Conservation (phyloP, 1,284 basidiomycete species). For the Fomitopsis betulina region DNA sequence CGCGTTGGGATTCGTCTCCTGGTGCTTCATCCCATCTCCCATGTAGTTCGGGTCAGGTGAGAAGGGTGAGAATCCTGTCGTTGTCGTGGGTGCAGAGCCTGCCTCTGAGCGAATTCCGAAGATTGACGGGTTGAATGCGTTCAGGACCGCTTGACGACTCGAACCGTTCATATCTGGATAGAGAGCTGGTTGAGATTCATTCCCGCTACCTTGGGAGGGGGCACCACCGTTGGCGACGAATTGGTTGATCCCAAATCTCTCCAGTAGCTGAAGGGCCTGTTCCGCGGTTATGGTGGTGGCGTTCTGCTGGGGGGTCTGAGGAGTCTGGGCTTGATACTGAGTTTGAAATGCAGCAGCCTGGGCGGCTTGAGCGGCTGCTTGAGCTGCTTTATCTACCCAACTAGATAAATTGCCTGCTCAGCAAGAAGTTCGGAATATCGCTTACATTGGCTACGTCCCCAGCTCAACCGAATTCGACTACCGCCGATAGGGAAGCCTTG, state of each 20-base stretch:
- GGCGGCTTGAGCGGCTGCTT: slow-evolving; percentile 79
- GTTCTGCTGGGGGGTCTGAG: slow-evolving; percentile 14
- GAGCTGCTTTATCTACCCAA: slow-evolving; percentile 73
- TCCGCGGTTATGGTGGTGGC: slow-evolving; percentile 48
- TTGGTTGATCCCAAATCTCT: slow-evolving; percentile 50
- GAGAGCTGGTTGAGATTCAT: slow-evolving; percentile 17
- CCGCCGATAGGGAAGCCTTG: slow-evolving; percentile 93
- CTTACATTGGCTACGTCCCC: slow-evolving; percentile 89
- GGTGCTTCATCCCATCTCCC: slow-evolving; percentile 20
- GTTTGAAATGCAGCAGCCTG: slow-evolving; percentile 64
- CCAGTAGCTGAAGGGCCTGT: slow-evolving; percentile 62
- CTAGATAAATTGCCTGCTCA: slow-evolving; percentile 3
- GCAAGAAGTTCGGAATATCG: slow-evolving; percentile 5
- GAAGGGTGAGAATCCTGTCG: slow-evolving; percentile 33
- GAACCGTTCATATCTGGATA: slow-evolving; percentile 18
- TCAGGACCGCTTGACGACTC: slow-evolving; percentile 18
- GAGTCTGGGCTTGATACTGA: slow-evolving; percentile 38
- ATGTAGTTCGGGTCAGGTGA: slow-evolving; percentile 36
- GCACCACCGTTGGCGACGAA: slow-evolving; percentile 28
- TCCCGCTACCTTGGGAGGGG: slow-evolving; percentile 12
- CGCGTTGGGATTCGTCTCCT: slow-evolving; percentile 12
- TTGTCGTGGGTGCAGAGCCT: slow-evolving; percentile 13
- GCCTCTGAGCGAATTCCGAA: slow-evolving; percentile 16
- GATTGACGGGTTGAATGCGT: slow-evolving; percentile 20
- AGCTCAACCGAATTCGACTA: slow-evolving; percentile 85